phyloP scores from a whole-genome alignment of 2,329 filamentous ascomycete genomes.

The Mycosphaerella arachidis region DNA sequence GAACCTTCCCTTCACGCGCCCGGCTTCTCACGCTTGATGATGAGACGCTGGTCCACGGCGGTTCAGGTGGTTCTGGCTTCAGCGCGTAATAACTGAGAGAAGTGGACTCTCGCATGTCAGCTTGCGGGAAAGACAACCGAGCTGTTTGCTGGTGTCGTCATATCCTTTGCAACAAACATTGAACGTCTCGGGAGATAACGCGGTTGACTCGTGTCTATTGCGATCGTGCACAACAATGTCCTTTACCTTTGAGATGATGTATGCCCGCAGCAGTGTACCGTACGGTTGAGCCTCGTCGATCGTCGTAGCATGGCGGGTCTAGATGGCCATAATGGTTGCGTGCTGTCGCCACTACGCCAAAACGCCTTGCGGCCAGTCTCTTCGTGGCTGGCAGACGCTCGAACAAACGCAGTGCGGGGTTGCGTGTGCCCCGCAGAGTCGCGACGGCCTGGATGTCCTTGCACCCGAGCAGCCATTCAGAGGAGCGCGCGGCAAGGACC shows the following conservation, averaged over 20 bases:
- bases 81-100: background rate
- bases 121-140: background rate
- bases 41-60: background rate
- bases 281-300: background rate
- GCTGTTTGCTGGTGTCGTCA: background rate
- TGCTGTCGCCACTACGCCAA: background rate
- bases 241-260: background rate
- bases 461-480: slow-evolving; percentile 9
- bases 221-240: background rate
- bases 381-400: background rate
- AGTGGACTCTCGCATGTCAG: background rate
- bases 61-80: background rate
- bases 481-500: background rate
- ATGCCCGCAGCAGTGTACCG: background rate
- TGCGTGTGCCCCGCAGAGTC: slow-evolving; percentile 2
- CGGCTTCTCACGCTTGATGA: background rate
- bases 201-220: background rate
- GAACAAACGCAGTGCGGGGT: slow-evolving; percentile 13
- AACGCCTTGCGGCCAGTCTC: background rate
- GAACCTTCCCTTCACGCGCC: slow-evolving; percentile 2
- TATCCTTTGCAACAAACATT: background rate
- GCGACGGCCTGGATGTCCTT: background rate
- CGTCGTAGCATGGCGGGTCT: background rate
- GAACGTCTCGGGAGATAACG: background rate
- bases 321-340: background rate